These are phyloP conservation scores for Globisporangium cystogenes DNA, from an alignment of 352 stramenopile species.

Conservation along the genomic window DNA sequence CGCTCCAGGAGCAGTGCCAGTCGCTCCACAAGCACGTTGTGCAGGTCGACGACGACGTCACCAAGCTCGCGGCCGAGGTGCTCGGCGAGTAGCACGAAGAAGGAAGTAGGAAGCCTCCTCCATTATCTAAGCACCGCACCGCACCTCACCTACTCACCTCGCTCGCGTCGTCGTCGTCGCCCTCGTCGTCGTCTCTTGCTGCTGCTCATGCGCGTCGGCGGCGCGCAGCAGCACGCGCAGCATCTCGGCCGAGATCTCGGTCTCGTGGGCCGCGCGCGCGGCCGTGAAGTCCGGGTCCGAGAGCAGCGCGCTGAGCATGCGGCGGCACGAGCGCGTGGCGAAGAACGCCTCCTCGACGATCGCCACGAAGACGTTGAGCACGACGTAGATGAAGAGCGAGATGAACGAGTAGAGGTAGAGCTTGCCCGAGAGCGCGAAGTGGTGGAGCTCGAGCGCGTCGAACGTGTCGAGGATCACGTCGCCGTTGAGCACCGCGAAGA, in stretches of 20 bases:
- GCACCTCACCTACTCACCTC: neutral
- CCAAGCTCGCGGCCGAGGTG: constrained; percentile 77
- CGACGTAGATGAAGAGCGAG: constrained; percentile 90
- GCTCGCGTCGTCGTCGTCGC: constrained; percentile 3
- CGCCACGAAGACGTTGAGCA: constrained; percentile 91
- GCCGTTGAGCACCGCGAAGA: constrained; percentile 90
- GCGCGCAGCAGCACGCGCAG: constrained; percentile 42
- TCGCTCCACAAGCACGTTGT: constrained; percentile 82
- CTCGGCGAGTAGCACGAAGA: constrained; percentile 63
- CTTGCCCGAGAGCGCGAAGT: constrained; percentile 61
- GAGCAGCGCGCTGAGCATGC: constrained; percentile 59
- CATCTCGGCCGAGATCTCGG: constrained; percentile 51
- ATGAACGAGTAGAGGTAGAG: constrained; percentile 89
- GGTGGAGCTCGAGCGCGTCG: constrained; percentile 67
- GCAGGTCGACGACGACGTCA: constrained; percentile 82
- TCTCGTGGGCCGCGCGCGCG: constrained; percentile 29
- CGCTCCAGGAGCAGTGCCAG: constrained; percentile 77
- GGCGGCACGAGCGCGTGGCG: constrained; percentile 58
- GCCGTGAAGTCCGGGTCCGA: constrained; percentile 34
- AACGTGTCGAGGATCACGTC: constrained; percentile 91
- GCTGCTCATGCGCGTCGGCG: constrained; percentile 16
- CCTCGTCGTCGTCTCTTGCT: no score
- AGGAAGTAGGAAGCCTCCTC: neutral
- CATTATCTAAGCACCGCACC: neutral
- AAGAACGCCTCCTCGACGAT: constrained; percentile 92